Base-by-base conservation (phyloP, 2,329 filamentous ascomycete species). In the Phaeophleospora eucalypticola region DNA sequence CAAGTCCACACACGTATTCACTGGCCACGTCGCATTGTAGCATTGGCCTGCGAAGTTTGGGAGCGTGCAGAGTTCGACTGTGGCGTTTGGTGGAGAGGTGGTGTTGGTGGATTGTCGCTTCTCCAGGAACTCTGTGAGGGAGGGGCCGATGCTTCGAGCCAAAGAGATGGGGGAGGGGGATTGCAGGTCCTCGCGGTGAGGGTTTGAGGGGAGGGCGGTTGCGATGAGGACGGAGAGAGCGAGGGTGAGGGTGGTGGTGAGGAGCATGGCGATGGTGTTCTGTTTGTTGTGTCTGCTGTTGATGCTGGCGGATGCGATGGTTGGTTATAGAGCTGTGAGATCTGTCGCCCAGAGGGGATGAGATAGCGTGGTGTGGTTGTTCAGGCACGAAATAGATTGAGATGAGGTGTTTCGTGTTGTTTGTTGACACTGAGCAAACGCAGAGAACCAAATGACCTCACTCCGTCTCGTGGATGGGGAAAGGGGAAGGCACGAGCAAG, bases 61-160 rank as follows among this genome's bases (percentile, higher is more conserved):
- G n/a, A 51, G 49, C 14, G 55, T 54, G 49, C 57, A 59, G 34
- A 50, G 36, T 54, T 65, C n/a, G 2, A 68, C 67, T 44, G 71
- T 51, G 35, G 54, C 52, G 18, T 32, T 40, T 18, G 37, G 33
- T 18, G 41, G 18, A 19, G 39, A n/a, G 32, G 40, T 48, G 29
- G 32, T 42, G 33, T 44, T 54, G 48, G 36, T 7, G 7, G 24
- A 10, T 18, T 54, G 48, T 21, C 4, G 12, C 16, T 24, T 20
- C 14, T 35, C 14, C 24, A 32, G 43, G 43, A 38, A 45, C 17
- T 45, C 43, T 8, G 14, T 15, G 18, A 39, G 35, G 36, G 35
- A 39, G 15, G 39, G 45, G 15, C 36, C 36, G 3, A 37, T n/a
- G n/a, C n/a, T n/a, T n/a, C n/a, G n/a, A n/a, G n/a, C n/a, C n/a